Evolutionary conservation across 805 yeast species (phyloP).

Genomic region (Wickerhamiella azymoides): DNA sequence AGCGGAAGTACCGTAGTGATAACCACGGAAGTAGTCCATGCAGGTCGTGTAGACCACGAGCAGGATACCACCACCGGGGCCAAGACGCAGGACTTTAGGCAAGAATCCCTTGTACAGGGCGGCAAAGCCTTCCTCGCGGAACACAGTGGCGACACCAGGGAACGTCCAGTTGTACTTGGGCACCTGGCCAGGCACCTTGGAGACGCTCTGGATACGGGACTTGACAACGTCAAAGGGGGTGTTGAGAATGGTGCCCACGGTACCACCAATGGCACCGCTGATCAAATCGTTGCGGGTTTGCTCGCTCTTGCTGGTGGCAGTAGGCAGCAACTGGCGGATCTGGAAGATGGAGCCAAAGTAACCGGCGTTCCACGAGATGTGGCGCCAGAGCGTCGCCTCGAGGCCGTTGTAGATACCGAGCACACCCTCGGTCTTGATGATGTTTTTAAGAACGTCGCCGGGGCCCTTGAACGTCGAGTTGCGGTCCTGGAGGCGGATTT

Average conservation of each 20-base stretch:
- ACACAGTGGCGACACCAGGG: constrained; percentile 62
- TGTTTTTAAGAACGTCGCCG: constrained; percentile 62
- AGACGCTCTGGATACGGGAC: constrained; percentile 79
- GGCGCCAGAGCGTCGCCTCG: constrained; percentile 97
- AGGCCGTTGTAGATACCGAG: constrained; percentile 84
- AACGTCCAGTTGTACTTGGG: constrained; percentile 88
- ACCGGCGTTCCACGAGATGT: constrained; percentile 93
- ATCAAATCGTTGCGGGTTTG: constrained; percentile 76
- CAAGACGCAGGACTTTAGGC: constrained; percentile 93
- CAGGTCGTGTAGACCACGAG: constrained; percentile 91
- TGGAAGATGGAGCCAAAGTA: constrained; percentile 92
- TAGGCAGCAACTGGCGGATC: constrained; percentile 65
- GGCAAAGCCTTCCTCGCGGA: constrained; percentile 79
- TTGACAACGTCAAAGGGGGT: constrained; percentile 96
- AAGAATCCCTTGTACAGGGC: constrained; percentile 93
- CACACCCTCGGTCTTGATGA: constrained; percentile 61
- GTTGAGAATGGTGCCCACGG: constrained; percentile 85
- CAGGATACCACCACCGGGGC: constrained; percentile 98
- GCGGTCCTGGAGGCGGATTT: constrained; percentile 86
- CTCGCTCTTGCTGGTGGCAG: constrained; percentile 53
- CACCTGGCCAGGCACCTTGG: constrained; percentile 51
- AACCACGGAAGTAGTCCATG: constrained; percentile 67
- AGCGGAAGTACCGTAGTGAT: constrained; percentile 5
- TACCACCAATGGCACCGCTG: constrained; percentile 95
- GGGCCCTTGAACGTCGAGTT: constrained; percentile 72